Evolutionary conservation across 805 yeast genomes (phyloP).

Genomic region (Saccharomycopsis guyanensis): DNA sequence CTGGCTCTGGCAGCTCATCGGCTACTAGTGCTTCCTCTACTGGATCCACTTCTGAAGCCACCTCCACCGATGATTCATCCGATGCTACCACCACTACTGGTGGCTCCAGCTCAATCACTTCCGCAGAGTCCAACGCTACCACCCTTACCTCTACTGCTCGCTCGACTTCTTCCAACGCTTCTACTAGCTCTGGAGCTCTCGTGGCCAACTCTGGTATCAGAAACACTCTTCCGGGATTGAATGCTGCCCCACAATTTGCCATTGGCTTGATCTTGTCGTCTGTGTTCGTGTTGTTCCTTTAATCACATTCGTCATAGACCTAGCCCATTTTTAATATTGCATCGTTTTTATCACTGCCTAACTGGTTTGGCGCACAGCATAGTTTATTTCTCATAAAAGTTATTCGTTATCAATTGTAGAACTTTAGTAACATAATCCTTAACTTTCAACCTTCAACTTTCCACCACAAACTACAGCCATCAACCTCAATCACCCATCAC

Average conservation of each 20-base stretch:
- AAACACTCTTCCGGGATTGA: not conserved
- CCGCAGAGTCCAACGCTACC: not conserved
- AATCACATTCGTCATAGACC: no score
- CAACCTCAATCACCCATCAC: no score
- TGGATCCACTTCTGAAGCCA: slow-evolving; percentile 1
- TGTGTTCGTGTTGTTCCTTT: slow-evolving; percentile 2
- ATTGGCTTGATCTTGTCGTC: not conserved
- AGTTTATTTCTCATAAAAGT: no score
- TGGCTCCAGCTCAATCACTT: not conserved
- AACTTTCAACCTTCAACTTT: no score
- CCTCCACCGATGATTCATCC: not conserved
- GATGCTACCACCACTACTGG: not conserved
- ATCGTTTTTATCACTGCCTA: no score
- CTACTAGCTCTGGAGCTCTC: not conserved
- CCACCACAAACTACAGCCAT: no score
- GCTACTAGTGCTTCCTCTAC: slow-evolving; percentile 6
- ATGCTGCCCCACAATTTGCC: slow-evolving; percentile 1
- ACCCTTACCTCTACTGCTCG: not conserved
- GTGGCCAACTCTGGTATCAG: not conserved
- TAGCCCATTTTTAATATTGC: no score
- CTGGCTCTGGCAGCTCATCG: slow-evolving; percentile 19
- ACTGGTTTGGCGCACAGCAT: no score
- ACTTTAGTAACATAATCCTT: no score
- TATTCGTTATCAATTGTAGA: no score
- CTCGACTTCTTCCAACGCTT: not conserved